Conservation (phyloP, 352 stramenopile genomes). For the Phytophthora multivora region DNA sequence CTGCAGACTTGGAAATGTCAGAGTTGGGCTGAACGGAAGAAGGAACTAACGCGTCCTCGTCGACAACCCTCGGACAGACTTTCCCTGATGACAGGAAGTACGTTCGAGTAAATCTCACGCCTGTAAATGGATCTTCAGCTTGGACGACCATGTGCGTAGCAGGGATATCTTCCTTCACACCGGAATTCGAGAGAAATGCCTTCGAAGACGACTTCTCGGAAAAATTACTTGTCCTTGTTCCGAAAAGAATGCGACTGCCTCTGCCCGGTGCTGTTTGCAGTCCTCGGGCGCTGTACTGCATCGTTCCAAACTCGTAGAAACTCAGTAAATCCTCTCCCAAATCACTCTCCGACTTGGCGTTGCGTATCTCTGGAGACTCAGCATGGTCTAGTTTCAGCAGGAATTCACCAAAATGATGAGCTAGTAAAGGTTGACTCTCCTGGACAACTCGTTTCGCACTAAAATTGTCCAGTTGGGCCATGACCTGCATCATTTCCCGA, state of each 20-base stretch:
- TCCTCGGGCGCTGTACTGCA: constrained; percentile 55
- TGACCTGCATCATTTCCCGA: constrained; percentile 32
- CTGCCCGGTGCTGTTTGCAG: constrained; percentile 32
- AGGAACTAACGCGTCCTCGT: constrained; percentile 68
- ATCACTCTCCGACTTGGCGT: constrained; percentile 53
- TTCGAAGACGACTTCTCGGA: constrained; percentile 39
- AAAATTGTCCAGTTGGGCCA: constrained; percentile 62
- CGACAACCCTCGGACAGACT: constrained; percentile 49
- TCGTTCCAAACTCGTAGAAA: constrained; percentile 84
- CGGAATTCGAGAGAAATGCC: constrained; percentile 42
- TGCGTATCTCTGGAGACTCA: constrained; percentile 47
- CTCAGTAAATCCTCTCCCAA: constrained; percentile 71
- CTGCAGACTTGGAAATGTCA: constrained; percentile 8
- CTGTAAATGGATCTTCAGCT: constrained; percentile 74
- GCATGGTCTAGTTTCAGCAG: constrained; percentile 72
- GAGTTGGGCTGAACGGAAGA: constrained; percentile 13
- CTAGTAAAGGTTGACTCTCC: constrained; percentile 60
- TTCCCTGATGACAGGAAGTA: constrained; percentile 75
- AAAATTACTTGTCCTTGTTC: constrained; percentile 44
- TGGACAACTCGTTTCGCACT: constrained; percentile 51
- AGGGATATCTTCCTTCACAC: constrained; percentile 16
- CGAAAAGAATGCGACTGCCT: constrained; percentile 68
- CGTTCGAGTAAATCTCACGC: constrained; percentile 61
- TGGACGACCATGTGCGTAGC: constrained; percentile 74
- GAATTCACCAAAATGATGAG: constrained; percentile 69